phyloP scores from a whole-genome alignment of 352 stramenopile genomes.

The Detonula confervacea region DNA sequence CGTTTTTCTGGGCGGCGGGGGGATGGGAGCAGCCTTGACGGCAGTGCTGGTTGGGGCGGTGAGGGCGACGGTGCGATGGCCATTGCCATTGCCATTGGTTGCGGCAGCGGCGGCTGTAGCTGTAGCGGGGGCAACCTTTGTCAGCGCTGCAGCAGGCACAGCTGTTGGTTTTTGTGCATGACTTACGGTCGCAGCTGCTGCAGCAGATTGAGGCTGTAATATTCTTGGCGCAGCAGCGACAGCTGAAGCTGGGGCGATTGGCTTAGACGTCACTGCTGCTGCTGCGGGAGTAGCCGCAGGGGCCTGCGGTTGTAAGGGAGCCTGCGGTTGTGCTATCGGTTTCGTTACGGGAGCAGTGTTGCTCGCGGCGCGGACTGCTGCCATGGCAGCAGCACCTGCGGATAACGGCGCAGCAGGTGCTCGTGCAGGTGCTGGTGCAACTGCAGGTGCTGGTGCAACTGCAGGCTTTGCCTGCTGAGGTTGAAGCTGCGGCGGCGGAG shows the following conservation, averaged over 20 bases:
- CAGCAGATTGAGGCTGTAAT: background rate
- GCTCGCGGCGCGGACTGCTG: background rate
- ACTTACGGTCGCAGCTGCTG: background rate
- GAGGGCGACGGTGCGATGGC: background rate
- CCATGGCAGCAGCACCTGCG: conserved; percentile 7
- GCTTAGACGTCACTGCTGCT: background rate
- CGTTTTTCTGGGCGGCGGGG: conserved; percentile 8
- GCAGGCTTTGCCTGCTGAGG: background rate
- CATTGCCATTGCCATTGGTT: background rate
- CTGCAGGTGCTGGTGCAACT: background rate
- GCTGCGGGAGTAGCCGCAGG: background rate
- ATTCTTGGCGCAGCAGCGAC: background rate
- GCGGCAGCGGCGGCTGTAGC: background rate
- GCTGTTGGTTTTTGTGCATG: background rate
- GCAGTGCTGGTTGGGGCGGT: background rate
- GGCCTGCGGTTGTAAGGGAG: background rate
- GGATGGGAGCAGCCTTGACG: background rate
- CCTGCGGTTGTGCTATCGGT: too few species aligned
- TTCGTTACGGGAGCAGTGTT: too few species aligned
- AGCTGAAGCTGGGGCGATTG: background rate
- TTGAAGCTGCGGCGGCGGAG: background rate
- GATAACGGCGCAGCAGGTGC: background rate
- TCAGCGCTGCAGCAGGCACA: too few species aligned
- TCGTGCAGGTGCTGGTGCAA: background rate
- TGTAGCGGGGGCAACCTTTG: too few species aligned